Evolutionary conservation across 768 basidiomycete species (phyloP), one percentile per base, ranked within the genome.

Genomic region (Lanmaoa pseudosensibilis): DNA sequence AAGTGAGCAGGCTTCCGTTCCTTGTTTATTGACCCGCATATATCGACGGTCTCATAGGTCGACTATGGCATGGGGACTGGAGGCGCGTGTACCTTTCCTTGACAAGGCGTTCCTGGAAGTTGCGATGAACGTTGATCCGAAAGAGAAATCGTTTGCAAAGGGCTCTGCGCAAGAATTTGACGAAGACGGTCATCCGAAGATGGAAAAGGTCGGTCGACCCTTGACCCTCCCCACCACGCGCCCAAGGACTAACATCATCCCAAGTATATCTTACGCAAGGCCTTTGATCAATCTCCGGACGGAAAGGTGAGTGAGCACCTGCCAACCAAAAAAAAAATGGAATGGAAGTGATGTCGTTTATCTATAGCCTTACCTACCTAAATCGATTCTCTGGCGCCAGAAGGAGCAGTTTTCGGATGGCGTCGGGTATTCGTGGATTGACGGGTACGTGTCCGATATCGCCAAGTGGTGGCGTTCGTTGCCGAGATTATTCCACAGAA

Each of bases 341-440:
- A 32, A 23, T 43, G 41, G 25, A 39, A 11, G 30, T 39, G 49
- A 56, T 30, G 15, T 13, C 33, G 13, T 40, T 25, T 5, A 33
- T 57, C 47, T 59, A 30, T 25, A 93, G 88, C 88, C 93, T 2
- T 99, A 98, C 75, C 85, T 99, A 50, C 97, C 97, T 13, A 81
- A 81, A 54, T 92, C 90, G 16, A 98, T 99, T 66, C 80, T 99
- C 40, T 99, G 97, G 97, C 83, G 97, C 54, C 97, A 99, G 73
- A 99, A 99, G 73, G 97, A 99, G 75, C 95, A 98, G 67, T 99
- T 99, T 77, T 98, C 95, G 2, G 97, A 99, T 67, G 97, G 97
- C 52, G 94, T 97, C 52, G 95, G 96, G 33, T 98, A 97, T 75
- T 95, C 94, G 33, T 98, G 96, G 95, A 98, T 98, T 67, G 95